phyloP scores from a whole-genome alignment of 805 yeast species.

The Lipomyces yamanashiensis region DNA sequence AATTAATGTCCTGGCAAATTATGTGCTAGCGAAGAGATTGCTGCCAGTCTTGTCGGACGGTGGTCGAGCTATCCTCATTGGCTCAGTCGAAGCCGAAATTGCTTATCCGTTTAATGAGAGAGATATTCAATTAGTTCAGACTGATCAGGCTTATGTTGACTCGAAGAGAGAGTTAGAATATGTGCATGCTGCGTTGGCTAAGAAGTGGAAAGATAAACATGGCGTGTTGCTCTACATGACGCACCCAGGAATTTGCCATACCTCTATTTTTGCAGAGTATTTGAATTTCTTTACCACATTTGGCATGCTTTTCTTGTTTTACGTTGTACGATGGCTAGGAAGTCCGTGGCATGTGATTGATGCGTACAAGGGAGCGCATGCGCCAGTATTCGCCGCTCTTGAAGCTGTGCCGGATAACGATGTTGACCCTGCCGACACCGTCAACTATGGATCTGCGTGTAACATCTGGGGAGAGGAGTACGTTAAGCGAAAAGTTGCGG shows the following conservation, averaged over 20 bases:
- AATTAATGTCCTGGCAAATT: constrained; percentile 96
- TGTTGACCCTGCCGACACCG: constrained; percentile 51
- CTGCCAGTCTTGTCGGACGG: constrained; percentile 59
- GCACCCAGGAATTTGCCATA: constrained; percentile 93
- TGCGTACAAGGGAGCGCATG: constrained; percentile 88
- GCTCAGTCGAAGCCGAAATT: constrained; percentile 80
- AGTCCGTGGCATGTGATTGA: constrained; percentile 87
- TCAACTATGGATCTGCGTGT: constrained; percentile 76
- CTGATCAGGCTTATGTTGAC: constrained; percentile 82
- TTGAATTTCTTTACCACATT: constrained; percentile 78
- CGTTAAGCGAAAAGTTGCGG: constrained; percentile 9
- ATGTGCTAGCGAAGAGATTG: constrained; percentile 74
- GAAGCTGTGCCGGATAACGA: constrained; percentile 52
- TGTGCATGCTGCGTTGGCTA: constrained; percentile 72
- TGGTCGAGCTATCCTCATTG: constrained; percentile 81
- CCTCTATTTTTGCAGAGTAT: constrained; percentile 71
- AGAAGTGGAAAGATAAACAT: constrained; percentile 51
- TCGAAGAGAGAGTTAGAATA: constrained; percentile 87
- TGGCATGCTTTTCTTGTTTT: constrained; percentile 85
- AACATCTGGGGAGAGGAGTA: constrained; percentile 64
- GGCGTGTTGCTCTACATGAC: constrained; percentile 75
- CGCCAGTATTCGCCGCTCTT: constrained; percentile 72
- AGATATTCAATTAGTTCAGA: constrained; percentile 71
- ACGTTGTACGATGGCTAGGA: constrained; percentile 79
- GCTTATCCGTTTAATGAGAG: constrained; percentile 65